These are phyloP conservation scores for Sarocladiaceae sp. DNA, from an alignment of 2,329 filamentous ascomycete species.

Conservation along the genomic window DNA sequence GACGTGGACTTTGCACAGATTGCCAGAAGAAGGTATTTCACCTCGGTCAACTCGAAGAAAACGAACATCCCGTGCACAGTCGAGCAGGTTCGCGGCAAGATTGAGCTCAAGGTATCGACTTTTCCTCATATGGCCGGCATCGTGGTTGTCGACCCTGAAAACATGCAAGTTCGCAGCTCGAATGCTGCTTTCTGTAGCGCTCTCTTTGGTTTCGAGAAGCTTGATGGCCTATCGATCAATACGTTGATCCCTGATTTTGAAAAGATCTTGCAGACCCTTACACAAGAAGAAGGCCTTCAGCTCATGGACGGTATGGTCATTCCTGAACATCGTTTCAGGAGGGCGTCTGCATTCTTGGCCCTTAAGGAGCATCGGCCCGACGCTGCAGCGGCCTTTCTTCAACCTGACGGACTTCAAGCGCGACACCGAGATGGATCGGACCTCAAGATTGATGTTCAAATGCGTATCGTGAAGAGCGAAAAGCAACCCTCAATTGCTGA, in stretches of 20 bases:
- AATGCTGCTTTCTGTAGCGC: slow-evolving; percentile 93
- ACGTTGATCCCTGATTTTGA: slow-evolving; percentile 85
- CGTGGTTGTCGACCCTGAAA: slow-evolving; percentile 79
- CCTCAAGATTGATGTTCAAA: slow-evolving; percentile 91
- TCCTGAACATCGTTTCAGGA: slow-evolving; percentile 91
- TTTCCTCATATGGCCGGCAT: slow-evolving; percentile 98
- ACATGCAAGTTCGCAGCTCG: slow-evolving; percentile 79
- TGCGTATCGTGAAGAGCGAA: slow-evolving; percentile 92
- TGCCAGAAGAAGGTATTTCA: slow-evolving; percentile 71
- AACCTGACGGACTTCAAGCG: slow-evolving; percentile 79
- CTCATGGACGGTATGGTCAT: slow-evolving; percentile 93
- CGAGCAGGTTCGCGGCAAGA: slow-evolving; percentile 64
- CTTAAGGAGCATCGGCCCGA: slow-evolving; percentile 80
- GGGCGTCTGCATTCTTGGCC: slow-evolving; percentile 78
- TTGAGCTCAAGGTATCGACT: slow-evolving; percentile 80
- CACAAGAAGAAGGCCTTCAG: slow-evolving; percentile 78
- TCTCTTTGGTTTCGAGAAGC: slow-evolving; percentile 82
- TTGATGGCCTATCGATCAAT: slow-evolving; percentile 75
- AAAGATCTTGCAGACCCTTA: slow-evolving; percentile 73
- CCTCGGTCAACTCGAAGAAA: slow-evolving; percentile 71
- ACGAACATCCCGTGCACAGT: slow-evolving; percentile 83
- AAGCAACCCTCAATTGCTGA: slow-evolving; percentile 58
- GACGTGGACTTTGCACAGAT: slow-evolving; percentile 77
- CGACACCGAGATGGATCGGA: slow-evolving; percentile 87
- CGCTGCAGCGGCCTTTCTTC: slow-evolving; percentile 72